Percentiles rank a stretch among this genome's conserved stretches.
phyloP scores from a whole-genome alignment of 2,329 filamentous ascomycete genomes.

The Ophiognomonia clavigignenti-juglandacearum region DNA sequence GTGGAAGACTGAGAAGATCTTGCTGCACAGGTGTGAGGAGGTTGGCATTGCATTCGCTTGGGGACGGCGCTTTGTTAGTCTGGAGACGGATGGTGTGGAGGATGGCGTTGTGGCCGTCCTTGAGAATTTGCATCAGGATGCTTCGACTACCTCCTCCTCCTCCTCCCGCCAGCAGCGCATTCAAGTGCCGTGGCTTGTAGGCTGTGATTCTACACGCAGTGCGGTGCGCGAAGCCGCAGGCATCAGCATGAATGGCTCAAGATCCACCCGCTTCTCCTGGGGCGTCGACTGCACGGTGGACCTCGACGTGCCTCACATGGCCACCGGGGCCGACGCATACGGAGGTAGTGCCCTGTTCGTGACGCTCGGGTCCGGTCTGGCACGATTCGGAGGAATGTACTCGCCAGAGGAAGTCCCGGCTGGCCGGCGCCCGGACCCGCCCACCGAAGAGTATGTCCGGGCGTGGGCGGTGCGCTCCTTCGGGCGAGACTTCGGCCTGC shows the following conservation, averaged over 20 bases:
- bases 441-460: background rate
- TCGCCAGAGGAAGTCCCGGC: background rate
- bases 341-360: background rate
- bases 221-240: constrained; percentile 31
- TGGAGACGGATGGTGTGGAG: background rate
- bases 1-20: constrained; percentile 1
- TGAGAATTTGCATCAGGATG: too few species aligned
- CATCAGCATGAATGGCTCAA: constrained; percentile 32
- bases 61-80: background rate
- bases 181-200: constrained; percentile 34
- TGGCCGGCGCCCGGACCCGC: background rate
- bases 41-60: constrained; percentile 5
- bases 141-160: too few species aligned
- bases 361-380: background rate
- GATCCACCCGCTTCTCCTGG: constrained; percentile 31
- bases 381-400: background rate
- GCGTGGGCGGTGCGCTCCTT: background rate
- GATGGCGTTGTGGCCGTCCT: background rate
- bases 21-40: constrained; percentile 10
- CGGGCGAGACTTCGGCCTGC: constrained; percentile 5
- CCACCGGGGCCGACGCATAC: background rate
- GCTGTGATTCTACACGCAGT: constrained; percentile 38
- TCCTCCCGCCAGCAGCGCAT: too few species aligned
- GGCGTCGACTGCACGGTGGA: constrained; percentile 28
- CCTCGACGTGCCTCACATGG: constrained; percentile 11